Base-by-base conservation (phyloP, 176 grass and related monocot species). In the Calamus simplicifolius region DNA sequence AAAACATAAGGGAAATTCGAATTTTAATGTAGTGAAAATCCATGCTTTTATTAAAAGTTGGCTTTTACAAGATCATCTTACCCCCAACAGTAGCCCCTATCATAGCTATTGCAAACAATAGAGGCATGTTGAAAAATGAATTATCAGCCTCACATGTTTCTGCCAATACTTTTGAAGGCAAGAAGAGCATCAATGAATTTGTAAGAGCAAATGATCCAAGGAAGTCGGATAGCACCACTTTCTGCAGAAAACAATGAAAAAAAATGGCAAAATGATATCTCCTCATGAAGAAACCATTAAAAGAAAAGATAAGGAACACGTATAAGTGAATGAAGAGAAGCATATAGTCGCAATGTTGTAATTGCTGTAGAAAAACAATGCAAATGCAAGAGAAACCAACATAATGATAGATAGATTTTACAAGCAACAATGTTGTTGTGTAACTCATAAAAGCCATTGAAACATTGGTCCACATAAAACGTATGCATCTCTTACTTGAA, bases 71-170 rank as follows among this genome's bases (percentile, higher is more conserved):
- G 7, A 27, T 28, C 56, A 58, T 58, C 27, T 75, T 88, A 98
- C 93, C 88, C 64, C 93, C 94, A 73, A 98, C 88, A 26, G 94
- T 98, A 80, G 94, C 94, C 27, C 94, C 94, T 3, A 98, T 62
- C 84, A 98, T 82, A 57, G 88, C 88, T 68, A 98, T 98, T 50
- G 81, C 81, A 58, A 98, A 98, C 49, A 98, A 52, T 57, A 98
- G 50, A 18, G 88, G 94, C 88, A 98, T 98, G 76, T 81, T 85
- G 59, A 83, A 78, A 57, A 98, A 63, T 51, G 85, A 98, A 50
- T 89, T 85, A 53, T 75, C 81, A 18, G 70, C 59, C 52, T 93
- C 76, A 35, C 88, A 98, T 75, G 72, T 51, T 71, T 97, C 87
- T 68, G 93, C 93, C 56, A 91, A 74, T 70, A 66, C 85, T 73